These are phyloP conservation scores for Corylus heterophylla DNA, from an alignment of 306 rosid species.

Conservation along the genomic window DNA sequence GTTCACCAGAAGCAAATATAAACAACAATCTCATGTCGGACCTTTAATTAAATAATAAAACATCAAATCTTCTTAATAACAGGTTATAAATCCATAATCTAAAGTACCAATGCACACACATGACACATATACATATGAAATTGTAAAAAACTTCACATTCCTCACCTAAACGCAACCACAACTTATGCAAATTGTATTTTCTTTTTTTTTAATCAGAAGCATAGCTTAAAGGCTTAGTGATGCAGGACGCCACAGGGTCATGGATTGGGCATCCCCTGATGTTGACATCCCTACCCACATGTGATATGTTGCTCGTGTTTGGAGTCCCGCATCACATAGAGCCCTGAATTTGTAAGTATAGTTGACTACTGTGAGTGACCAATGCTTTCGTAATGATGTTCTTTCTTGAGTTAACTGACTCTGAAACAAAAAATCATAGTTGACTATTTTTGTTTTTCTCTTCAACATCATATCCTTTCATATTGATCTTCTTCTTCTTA, in stretches of 20 bases:
- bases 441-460: no score
- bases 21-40: conserved; percentile 1
- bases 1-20: conserved; percentile 31
- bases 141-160: neutral
- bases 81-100: neutral
- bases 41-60: conserved; percentile 7
- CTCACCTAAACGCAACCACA: neutral
- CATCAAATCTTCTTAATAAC: neutral
- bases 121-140: neutral
- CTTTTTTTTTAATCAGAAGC: neutral
- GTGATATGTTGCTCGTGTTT: no score
- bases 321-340: no score
- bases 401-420: no score
- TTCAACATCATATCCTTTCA: no score
- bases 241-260: no score
- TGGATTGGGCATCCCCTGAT: no score
- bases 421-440: no score
- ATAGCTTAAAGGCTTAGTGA: neutral
- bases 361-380: neutral
- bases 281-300: no score
- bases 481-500: no score
- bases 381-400: neutral
- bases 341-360: no score
- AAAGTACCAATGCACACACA: neutral
- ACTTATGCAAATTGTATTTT: neutral